Evolutionary conservation across 805 yeast genomes (phyloP).

Genomic region (Alloascoidea hylecoeti): DNA sequence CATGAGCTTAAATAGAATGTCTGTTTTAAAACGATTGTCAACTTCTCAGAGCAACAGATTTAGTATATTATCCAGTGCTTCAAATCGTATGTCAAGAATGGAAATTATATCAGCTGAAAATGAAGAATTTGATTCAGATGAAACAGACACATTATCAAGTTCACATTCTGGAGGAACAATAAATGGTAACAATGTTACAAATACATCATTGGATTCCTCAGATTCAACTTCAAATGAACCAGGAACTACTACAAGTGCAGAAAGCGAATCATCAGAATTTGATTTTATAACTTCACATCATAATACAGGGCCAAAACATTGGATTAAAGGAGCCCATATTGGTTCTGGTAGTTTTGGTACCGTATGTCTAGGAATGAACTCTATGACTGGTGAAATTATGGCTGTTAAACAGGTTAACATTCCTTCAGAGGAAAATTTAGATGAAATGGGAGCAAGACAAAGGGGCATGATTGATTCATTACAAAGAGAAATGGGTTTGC

Average conservation of each 20-base stretch:
- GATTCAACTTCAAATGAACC: neutral
- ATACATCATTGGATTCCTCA: neutral
- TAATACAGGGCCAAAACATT: constrained; percentile 48
- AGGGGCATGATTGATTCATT: constrained; percentile 62
- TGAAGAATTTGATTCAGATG: neutral
- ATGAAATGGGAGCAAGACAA: constrained; percentile 20
- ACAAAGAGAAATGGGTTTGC: constrained; percentile 59
- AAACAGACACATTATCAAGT: neutral
- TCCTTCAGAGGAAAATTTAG: constrained; percentile 22
- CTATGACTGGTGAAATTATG: constrained; percentile 88
- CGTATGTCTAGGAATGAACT: constrained; percentile 85
- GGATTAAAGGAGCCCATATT: constrained; percentile 88
- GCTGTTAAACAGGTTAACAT: constrained; percentile 91
- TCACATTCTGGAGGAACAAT: too few relatives aligned
- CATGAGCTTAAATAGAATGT: neutral
- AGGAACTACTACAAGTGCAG: constrained; percentile 8
- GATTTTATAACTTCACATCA: constrained; percentile 1
- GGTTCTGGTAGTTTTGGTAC: constrained; percentile 95
- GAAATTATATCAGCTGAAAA: neutral
- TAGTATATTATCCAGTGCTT: neutral
- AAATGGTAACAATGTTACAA: neutral
- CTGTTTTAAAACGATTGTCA: neutral
- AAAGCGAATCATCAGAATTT: constrained; percentile 19
- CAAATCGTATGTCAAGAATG: neutral
- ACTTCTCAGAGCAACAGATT: neutral